Base-by-base conservation (phyloP, 805 yeast species). In the Pichia nakasei region DNA sequence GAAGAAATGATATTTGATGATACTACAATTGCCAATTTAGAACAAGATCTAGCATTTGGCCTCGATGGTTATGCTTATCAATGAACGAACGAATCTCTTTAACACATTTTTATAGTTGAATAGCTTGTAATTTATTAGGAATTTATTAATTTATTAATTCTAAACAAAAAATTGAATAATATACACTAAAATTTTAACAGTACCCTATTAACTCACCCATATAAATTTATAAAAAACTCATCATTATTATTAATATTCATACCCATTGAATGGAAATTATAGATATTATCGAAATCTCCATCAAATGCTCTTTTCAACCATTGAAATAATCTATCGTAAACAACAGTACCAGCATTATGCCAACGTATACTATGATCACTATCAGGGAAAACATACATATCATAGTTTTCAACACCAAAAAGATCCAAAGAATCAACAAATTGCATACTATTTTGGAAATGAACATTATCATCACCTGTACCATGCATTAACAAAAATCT, bases 391-490 rank as follows among this genome's bases (percentile, higher is more conserved):
- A 83, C 72, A 65, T 79, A 82, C 47, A 82, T 67, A 55, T 85
- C 93, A 52, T 79, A 85, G 63, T 93, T 93, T 56, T 85, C 94
- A n/a, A 88, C 75, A 3, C 73, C 74, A n/a, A 69, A 75, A 43
- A 80, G 54, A 55, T 89, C 82, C 44, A 91, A 69, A 52, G 74
- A 66, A 64, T 93, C 97, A 38, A 93, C 58, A 33, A 93, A 67
- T 59, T 80, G 78, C 47, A 87, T 69, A 37, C 91, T 76, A 65
- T 93, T 86, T 60, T 93, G 98, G 64, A 89, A 77, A 64, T 93
- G 97, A 38, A 93, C 98, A 55, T 93, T 93, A 63, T 93, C 98
- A 64, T 93, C 98, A 5, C 96, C 96, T 0, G 96, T 81, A 1
- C 98, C 98, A 58, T 91, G 98, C 86, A 91, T 86, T 32, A 93